phyloP scores from a whole-genome alignment of 2,329 filamentous ascomycete species.

The Diplodia intermedia region DNA sequence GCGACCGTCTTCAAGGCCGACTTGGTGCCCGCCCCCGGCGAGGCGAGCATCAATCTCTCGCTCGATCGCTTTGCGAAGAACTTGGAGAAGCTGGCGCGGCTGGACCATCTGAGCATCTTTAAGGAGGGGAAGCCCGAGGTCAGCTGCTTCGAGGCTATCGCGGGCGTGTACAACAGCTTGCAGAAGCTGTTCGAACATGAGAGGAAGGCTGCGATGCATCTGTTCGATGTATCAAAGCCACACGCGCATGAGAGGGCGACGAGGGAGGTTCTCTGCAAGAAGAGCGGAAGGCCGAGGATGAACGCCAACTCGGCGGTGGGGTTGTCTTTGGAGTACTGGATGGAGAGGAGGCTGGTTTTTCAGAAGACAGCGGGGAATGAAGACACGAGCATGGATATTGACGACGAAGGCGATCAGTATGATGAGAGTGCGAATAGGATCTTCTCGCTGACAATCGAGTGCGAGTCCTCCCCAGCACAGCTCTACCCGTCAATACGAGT shows the following conservation, averaged over 20 bases:
- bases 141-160: conserved; percentile 79
- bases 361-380: conserved; percentile 40
- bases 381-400: conserved; percentile 43
- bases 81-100: conserved; percentile 69
- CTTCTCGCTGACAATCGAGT: conserved; percentile 74
- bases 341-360: conserved; percentile 60
- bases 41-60: conserved; percentile 72
- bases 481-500: conserved; percentile 69
- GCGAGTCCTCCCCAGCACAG: conserved; percentile 56
- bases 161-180: conserved; percentile 74
- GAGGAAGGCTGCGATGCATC: conserved; percentile 53
- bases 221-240: conserved; percentile 48
- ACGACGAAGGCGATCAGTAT: conserved; percentile 49
- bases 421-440: conserved; percentile 53
- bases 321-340: conserved; percentile 80
- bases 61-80: conserved; percentile 75
- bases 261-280: conserved; percentile 70
- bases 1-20: conserved; percentile 65
- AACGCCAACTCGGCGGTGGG: conserved; percentile 72
- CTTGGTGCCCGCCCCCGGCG: conserved; percentile 64
- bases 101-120: conserved; percentile 71
- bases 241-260: conserved; percentile 57
- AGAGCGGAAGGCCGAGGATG: conserved; percentile 74
- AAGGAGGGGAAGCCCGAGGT: conserved; percentile 58
- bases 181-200: conserved; percentile 75